Evolutionary conservation across 495 filamentous ascomycete species (phyloP), one percentile per base, ranked within the genome.

Genomic region (Hypoxylon rickii): DNA sequence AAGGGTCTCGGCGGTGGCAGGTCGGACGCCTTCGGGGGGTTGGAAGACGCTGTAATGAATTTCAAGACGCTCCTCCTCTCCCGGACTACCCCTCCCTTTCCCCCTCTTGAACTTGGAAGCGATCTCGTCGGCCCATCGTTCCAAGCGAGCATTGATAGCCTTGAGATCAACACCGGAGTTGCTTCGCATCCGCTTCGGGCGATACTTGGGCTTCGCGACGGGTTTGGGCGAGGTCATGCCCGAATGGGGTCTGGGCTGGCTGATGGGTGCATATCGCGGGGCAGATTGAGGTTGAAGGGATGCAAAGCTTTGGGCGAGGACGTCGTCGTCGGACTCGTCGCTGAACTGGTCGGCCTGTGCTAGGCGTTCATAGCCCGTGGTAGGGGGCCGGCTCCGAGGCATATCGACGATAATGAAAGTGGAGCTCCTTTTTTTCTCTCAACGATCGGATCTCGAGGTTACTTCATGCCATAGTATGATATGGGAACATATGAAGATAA

Each of bases 11-110:
- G 84, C 79, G 0, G 86, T 89, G 33, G 87, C 80, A 0, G 92
- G 89, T 8, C 86, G 80, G 18, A 94, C 77, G 41, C 92, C 88
- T 46, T 96, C 89, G 4, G 92, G 92, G 0, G 94, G 79, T 59
- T 96, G 90, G 65, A 97, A 99, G 18, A 99, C 94, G 1, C 91
- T 94, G 74, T 96, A 90, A 61, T 97, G 90, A 42, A 99, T 99
- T 73, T 99, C 95, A 24, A 96, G 80, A 41, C 84, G 87, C 70
- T 92, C 90, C 59, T 95, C 92, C 58, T 92, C 88, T 19, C 82
- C 76, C 13, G 73, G 73, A 69, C 83, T 88, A 21, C 88, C 89
- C 70, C 88, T 92, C 56, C 86, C 84, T 33, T 83, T 84, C 51
- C 81, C 77, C 63, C 92, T 89, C 76, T 96, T 97, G 82, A 98